Conservation (phyloP, 2,329 filamentous ascomycete genomes). For the Trichocomaceae sp. region DNA sequence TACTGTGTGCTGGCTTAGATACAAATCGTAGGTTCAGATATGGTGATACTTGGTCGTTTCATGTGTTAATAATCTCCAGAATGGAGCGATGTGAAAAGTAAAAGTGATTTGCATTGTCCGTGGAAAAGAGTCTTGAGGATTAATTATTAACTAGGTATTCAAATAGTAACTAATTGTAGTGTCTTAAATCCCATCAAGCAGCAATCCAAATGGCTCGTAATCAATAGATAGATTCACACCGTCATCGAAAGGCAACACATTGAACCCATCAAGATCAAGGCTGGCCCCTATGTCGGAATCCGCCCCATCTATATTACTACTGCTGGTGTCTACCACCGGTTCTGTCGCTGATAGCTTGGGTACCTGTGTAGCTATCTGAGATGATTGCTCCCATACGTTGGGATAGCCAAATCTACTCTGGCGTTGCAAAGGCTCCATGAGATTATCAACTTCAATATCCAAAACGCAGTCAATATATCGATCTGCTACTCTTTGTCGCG, state of each 20-base stretch:
- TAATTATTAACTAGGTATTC: too few species aligned
- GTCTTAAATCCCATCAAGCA: conserved; percentile 11
- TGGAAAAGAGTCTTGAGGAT: too few species aligned
- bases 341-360: not conserved
- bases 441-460: conserved; percentile 3
- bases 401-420: not conserved
- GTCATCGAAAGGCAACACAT: conserved; percentile 10
- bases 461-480: conserved; percentile 11
- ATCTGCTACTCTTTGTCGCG: conserved; percentile 7
- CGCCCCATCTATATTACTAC: not conserved
- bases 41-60: not conserved
- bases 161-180: not conserved
- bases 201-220: conserved; percentile 11
- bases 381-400: not conserved
- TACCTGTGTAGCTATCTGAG: not conserved
- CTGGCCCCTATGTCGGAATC: not conserved
- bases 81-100: too few species aligned
- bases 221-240: conserved; percentile 11
- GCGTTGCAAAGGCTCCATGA: not conserved
- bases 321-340: not conserved
- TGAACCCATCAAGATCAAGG: conserved; percentile 12
- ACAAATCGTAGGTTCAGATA: not conserved
- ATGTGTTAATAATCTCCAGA: not conserved
- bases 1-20: not conserved
- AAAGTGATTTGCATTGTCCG: too few species aligned